These are phyloP conservation scores for Paecilomyces formosus DNA, from an alignment of 2,329 filamentous ascomycete species.

Conservation along the genomic window DNA sequence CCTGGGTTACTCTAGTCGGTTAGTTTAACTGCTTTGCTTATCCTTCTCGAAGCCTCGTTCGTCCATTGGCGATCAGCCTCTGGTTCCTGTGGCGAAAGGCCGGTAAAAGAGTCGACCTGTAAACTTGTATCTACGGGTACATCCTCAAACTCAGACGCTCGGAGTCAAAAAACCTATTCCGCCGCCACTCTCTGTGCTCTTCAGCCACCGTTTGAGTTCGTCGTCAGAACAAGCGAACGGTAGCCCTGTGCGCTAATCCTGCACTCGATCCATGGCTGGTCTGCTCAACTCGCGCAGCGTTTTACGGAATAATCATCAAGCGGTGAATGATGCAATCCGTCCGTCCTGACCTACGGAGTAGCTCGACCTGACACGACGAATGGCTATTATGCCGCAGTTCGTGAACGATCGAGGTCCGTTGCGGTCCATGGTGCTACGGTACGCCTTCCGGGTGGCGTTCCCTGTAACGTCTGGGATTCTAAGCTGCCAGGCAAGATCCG, in stretches of 20 bases:
- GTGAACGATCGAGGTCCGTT: not conserved
- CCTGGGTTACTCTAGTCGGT: no score
- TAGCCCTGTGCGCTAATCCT: not conserved
- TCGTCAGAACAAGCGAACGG: not conserved
- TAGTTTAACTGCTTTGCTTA: not conserved
- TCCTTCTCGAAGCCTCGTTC: not conserved
- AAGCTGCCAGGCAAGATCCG: not conserved
- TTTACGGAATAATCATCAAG: not conserved
- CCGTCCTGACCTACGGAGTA: not conserved
- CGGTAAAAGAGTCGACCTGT: no score
- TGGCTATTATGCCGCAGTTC: not conserved
- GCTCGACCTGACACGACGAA: not conserved
- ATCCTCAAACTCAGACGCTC: no score
- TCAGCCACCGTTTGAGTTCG: not conserved
- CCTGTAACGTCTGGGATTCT: not conserved
- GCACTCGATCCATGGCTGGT: not conserved
- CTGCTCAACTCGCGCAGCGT: not conserved
- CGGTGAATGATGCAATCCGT: not conserved
- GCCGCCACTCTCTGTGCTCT: not conserved
- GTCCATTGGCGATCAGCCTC: not conserved
- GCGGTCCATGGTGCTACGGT: not conserved
- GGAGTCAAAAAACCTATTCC: no score
- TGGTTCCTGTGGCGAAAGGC: not conserved
- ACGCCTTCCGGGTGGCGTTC: not conserved
- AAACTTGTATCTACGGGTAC: no score